Evolutionary conservation across 176 grass and related monocot genomes (phyloP).

Genomic region (Cocos nucifera): DNA sequence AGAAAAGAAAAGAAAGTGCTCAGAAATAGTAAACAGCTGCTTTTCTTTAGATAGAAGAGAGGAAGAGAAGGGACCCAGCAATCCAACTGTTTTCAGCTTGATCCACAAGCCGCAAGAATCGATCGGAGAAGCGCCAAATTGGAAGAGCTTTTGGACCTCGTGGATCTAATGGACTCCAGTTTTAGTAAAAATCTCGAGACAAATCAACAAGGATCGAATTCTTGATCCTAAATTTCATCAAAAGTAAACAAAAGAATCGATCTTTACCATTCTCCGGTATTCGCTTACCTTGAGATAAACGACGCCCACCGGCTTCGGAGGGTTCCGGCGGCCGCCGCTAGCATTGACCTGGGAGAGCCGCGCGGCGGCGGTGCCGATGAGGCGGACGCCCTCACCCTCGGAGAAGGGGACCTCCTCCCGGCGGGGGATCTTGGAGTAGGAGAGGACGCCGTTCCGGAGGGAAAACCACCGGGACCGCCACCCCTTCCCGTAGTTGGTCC

Average conservation of each 20-base stretch:
- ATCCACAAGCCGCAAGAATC: too few relatives aligned
- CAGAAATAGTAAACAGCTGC: too few relatives aligned
- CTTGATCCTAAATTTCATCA: background rate
- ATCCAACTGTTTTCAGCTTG: too few relatives aligned
- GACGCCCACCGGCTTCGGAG: slow-evolving; percentile 40
- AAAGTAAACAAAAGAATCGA: background rate
- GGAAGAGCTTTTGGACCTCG: too few relatives aligned
- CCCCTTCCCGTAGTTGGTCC: slow-evolving; percentile 86
- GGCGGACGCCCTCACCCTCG: slow-evolving; percentile 14
- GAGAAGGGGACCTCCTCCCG: slow-evolving; percentile 15
- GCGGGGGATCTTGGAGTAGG: slow-evolving; percentile 76
- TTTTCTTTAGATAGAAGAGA: too few relatives aligned
- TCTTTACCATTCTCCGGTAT: background rate
- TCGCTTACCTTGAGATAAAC: slow-evolving; percentile 74
- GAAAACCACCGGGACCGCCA: slow-evolving; percentile 89
- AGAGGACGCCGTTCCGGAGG: slow-evolving; percentile 62
- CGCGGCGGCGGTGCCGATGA: slow-evolving; percentile 46
- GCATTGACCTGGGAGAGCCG: background rate
- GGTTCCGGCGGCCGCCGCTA: slow-evolving; percentile 4
- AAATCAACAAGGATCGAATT: slow-evolving; percentile 8
- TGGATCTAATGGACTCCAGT: too few relatives aligned
- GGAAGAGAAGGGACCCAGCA: too few relatives aligned
- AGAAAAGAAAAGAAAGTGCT: too few relatives aligned
- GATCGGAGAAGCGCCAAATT: too few relatives aligned
- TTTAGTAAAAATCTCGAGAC: too few relatives aligned